Evolutionary conservation across 176 grass and related monocot genomes (phyloP).

Genomic region (Aegilops bicornis): DNA sequence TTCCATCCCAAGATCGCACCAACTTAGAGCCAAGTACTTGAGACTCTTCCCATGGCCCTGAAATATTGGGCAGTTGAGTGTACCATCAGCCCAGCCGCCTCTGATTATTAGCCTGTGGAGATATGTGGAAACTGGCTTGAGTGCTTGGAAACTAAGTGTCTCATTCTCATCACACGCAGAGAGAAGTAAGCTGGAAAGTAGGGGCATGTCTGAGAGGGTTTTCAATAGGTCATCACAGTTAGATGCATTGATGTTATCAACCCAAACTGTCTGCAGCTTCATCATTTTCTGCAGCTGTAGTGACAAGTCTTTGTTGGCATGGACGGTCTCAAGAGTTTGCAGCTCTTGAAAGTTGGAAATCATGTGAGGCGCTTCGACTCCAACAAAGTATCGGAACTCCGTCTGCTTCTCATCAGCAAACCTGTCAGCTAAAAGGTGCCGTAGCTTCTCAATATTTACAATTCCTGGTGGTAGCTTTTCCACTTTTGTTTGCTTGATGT

Average conservation of each 20-base stretch:
- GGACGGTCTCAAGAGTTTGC: constrained; percentile 22
- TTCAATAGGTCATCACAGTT: constrained; percentile 29
- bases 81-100: background rate
- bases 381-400: background rate
- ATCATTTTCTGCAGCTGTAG: constrained; percentile 25
- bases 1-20: background rate
- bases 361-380: background rate
- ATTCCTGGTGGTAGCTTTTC: too few species aligned
- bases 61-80: constrained; percentile 29
- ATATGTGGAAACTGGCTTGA: background rate
- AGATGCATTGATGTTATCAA: background rate
- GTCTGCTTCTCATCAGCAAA: background rate
- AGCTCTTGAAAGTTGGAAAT: constrained; percentile 19
- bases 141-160: constrained; percentile 13
- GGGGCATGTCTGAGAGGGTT: constrained; percentile 22
- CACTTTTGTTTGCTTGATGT: too few species aligned
- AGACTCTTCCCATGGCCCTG: background rate
- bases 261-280: constrained; percentile 23
- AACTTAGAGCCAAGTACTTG: background rate
- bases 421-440: constrained; percentile 30
- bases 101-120: constrained; percentile 5
- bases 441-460: too few species aligned
- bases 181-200: constrained; percentile 15
- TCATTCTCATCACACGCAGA: constrained; percentile 31
- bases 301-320: constrained; percentile 21